Evolutionary conservation across 192 early-diverging fungal genomes (phyloP).

Genomic region (Phlyctochytrium planicorne): DNA sequence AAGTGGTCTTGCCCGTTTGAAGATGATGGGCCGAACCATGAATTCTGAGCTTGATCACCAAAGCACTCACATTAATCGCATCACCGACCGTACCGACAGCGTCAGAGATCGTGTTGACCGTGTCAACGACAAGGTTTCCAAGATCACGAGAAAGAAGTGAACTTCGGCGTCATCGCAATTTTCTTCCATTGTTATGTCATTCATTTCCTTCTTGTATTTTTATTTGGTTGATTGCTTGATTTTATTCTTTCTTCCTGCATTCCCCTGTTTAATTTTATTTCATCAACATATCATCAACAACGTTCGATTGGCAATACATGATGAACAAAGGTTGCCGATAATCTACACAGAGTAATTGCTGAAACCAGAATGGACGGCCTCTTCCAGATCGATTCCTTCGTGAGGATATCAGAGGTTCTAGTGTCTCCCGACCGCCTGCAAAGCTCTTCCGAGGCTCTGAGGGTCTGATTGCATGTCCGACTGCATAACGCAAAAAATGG

Average conservation of each 20-base stretch:
- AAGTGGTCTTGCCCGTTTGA: constrained; percentile 36
- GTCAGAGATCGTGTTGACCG: constrained; percentile 32
- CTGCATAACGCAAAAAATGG: too few relatives aligned
- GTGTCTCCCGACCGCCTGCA: too few relatives aligned
- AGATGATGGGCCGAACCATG: constrained; percentile 54
- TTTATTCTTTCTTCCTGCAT: neutral
- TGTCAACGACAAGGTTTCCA: neutral
- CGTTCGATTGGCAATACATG: too few relatives aligned
- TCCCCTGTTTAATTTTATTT: too few relatives aligned
- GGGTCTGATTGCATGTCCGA: too few relatives aligned
- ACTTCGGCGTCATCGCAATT: constrained; percentile 3
- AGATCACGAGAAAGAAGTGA: neutral
- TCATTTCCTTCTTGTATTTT: neutral
- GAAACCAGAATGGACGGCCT: too few relatives aligned
- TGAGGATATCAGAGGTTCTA: too few relatives aligned
- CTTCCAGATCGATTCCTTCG: too few relatives aligned
- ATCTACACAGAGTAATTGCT: too few relatives aligned
- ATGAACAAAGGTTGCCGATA: too few relatives aligned
- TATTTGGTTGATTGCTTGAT: neutral
- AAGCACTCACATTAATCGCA: constrained; percentile 25
- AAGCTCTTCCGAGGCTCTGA: too few relatives aligned
- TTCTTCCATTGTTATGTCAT: neutral
- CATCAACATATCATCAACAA: too few relatives aligned
- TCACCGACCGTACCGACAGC: constrained; percentile 33
- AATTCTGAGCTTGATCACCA: constrained; percentile 46